Evolutionary conservation across 2,329 filamentous ascomycete genomes (phyloP).

Genomic region (Cercospora janseana): DNA sequence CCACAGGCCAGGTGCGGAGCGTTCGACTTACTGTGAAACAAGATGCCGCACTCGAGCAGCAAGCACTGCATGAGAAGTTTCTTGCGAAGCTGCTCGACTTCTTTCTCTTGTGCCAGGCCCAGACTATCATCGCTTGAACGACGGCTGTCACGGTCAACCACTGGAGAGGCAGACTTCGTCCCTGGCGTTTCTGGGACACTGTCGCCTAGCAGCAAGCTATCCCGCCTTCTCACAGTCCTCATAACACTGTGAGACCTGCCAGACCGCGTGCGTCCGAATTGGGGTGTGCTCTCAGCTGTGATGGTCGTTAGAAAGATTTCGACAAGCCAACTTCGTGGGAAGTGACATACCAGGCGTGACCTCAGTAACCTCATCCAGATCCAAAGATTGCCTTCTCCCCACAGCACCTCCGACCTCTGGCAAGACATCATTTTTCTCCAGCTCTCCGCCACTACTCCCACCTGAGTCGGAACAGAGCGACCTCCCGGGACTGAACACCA

Average conservation of each 20-base stretch:
- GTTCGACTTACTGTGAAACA: slow-evolving; percentile 56
- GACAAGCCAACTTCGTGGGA: background rate
- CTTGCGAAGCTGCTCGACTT: slow-evolving; percentile 43
- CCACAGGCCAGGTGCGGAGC: background rate
- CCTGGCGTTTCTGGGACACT: too few species aligned
- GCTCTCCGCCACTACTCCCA: background rate
- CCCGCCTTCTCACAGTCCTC: slow-evolving; percentile 2
- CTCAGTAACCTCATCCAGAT: slow-evolving; percentile 16
- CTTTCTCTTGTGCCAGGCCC: slow-evolving; percentile 27
- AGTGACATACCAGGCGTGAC: slow-evolving; percentile 14
- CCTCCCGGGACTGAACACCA: slow-evolving; percentile 48
- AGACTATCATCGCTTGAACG: slow-evolving; percentile 18
- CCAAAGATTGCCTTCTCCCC: background rate
- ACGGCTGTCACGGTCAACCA: slow-evolving; percentile 5
- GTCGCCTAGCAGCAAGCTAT: slow-evolving; percentile 1
- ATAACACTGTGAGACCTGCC: slow-evolving; percentile 18
- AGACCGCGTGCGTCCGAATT: slow-evolving; percentile 43
- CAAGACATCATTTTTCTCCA: background rate
- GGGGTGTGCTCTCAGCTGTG: slow-evolving; percentile 76
- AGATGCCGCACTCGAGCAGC: slow-evolving; percentile 68
- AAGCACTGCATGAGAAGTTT: slow-evolving; percentile 68
- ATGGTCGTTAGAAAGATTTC: background rate
- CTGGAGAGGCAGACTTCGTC: too few species aligned
- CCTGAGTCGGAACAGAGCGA: slow-evolving; percentile 20
- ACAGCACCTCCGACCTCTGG: background rate